Percentiles rank a stretch among this genome's conserved stretches.
These are phyloP conservation scores for Hanseniaspora clermontiae DNA, from an alignment of 805 yeast species.

Conservation along the genomic window DNA sequence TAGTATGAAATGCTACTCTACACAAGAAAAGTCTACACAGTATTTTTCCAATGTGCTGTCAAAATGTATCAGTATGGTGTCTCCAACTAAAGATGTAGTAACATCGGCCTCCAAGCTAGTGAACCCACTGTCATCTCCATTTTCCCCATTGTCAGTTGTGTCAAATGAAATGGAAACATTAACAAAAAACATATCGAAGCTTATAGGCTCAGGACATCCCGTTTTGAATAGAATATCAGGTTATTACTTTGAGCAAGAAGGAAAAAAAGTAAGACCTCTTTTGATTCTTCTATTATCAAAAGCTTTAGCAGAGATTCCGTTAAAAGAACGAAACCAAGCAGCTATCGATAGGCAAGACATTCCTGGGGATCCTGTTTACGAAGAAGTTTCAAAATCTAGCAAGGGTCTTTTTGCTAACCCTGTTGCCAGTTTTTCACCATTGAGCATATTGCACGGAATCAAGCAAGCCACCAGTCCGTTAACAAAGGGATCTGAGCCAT, in stretches of 20 bases:
- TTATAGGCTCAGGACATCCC: constrained; percentile 91
- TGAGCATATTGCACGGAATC: constrained; percentile 75
- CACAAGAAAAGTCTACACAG: background rate
- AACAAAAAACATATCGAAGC: constrained; percentile 71
- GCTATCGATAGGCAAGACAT: constrained; percentile 52
- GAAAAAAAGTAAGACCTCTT: constrained; percentile 87
- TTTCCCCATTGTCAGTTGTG: constrained; percentile 83
- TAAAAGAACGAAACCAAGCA: constrained; percentile 50
- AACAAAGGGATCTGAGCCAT: constrained; percentile 61
- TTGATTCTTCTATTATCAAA: constrained; percentile 73
- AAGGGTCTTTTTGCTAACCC: constrained; percentile 43
- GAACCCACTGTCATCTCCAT: constrained; percentile 44
- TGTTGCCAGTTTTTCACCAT: constrained; percentile 48
- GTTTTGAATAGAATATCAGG: constrained; percentile 82
- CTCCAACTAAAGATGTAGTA: constrained; percentile 33
- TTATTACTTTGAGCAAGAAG: constrained; percentile 91
- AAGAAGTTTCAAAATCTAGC: constrained; percentile 32
- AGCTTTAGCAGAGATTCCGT: constrained; percentile 66
- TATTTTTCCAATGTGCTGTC: constrained; percentile 2
- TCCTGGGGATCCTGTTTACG: constrained; percentile 49
- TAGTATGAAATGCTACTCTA: background rate
- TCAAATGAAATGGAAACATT: constrained; percentile 83
- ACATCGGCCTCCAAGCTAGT: constrained; percentile 64
- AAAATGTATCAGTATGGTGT: constrained; percentile 6
- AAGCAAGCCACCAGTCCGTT: constrained; percentile 77